phyloP scores from a whole-genome alignment of 495 filamentous ascomycete genomes.

The Xylaria acuta region DNA sequence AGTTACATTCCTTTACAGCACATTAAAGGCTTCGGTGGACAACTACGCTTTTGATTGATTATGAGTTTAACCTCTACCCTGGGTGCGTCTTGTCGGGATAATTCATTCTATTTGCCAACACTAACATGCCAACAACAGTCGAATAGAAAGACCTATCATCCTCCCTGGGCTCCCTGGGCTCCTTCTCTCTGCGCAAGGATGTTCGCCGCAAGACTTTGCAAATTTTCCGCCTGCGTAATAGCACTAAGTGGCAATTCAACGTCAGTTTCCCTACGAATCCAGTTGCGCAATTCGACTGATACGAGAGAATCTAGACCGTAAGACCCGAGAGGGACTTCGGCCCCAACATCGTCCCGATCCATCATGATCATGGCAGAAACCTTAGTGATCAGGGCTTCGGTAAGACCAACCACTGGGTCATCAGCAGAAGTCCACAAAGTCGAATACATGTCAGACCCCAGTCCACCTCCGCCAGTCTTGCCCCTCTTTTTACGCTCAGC shows the following conservation, averaged over 20 bases:
- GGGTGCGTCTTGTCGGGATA: neutral
- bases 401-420: constrained; percentile 6
- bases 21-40: neutral
- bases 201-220: constrained; percentile 4
- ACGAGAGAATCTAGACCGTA: constrained; percentile 52
- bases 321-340: constrained; percentile 37
- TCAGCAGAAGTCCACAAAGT: constrained; percentile 1
- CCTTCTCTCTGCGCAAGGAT: constrained; percentile 34
- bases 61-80: neutral
- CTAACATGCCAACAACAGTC: neutral
- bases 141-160: constrained; percentile 21
- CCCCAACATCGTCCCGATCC: constrained; percentile 41
- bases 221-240: constrained; percentile 3
- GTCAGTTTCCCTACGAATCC: constrained; percentile 47
- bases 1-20: neutral
- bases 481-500: neutral
- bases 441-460: constrained; percentile 4
- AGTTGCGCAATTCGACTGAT: constrained; percentile 46
- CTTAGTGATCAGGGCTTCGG: neutral
- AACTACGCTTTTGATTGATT: neutral
- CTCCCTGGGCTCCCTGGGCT: neutral
- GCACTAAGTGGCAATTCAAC: constrained; percentile 32
- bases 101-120: neutral
- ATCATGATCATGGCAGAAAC: constrained; percentile 4
- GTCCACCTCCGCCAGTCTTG: neutral